Conservation (phyloP, 495 filamentous ascomycete genomes). For the Bryoglossum gracile region DNA sequence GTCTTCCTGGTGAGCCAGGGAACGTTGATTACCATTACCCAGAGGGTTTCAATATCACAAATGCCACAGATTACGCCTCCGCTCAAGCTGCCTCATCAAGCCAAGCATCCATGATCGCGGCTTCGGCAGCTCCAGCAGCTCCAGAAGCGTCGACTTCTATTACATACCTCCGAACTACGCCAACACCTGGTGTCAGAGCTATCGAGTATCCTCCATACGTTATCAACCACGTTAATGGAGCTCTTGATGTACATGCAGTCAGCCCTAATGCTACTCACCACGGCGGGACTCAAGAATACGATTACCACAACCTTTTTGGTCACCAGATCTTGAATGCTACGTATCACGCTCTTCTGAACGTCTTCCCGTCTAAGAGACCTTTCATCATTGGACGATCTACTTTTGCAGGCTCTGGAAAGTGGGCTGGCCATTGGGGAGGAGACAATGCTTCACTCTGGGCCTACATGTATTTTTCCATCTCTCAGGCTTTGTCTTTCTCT, state of each 20-base stretch:
- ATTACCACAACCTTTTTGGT: conserved; percentile 71
- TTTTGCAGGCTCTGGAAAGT: conserved; percentile 72
- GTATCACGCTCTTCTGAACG: conserved; percentile 58
- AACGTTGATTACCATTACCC: conserved; percentile 57
- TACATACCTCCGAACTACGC: conserved; percentile 53
- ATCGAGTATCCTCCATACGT: conserved; percentile 75
- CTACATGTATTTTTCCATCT: conserved; percentile 70
- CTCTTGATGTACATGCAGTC: conserved; percentile 66
- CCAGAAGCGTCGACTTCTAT: conserved; percentile 19
- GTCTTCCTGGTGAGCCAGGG: conserved; percentile 57
- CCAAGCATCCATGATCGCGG: conserved; percentile 36
- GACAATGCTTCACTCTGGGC: conserved; percentile 67
- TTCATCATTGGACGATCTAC: conserved; percentile 85
- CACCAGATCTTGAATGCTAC: conserved; percentile 75
- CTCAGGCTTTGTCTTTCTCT: conserved; percentile 71
- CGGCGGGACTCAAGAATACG: conserved; percentile 68
- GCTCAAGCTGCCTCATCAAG: conserved; percentile 47
- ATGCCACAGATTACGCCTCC: conserved; percentile 58
- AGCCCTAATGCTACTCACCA: conserved; percentile 72
- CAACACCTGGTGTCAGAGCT: conserved; percentile 64
- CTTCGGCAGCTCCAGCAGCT: conserved; percentile 22
- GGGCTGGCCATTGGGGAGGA: conserved; percentile 83
- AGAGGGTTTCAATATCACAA: conserved; percentile 64
- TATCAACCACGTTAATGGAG: conserved; percentile 73
- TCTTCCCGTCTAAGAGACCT: conserved; percentile 61